Conservation (phyloP, 129 eudicot species). For the Pseudognaphalium luteoalbum region DNA sequence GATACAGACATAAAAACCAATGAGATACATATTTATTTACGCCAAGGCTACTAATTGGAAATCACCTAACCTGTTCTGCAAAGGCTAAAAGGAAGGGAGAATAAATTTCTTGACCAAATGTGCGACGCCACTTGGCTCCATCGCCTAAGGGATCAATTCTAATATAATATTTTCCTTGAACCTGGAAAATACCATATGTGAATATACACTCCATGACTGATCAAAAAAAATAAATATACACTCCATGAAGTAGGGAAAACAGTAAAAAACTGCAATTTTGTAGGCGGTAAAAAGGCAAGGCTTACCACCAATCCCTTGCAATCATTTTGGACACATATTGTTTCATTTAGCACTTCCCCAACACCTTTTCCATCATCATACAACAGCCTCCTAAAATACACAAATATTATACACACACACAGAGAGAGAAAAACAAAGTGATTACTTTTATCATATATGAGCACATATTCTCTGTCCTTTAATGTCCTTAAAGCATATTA, state of each 20-base stretch:
- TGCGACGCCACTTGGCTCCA: constrained; percentile 98
- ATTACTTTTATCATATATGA: constrained; percentile 6
- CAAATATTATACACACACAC: not conserved
- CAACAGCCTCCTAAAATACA: constrained; percentile 66
- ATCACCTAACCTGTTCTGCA: constrained; percentile 65
- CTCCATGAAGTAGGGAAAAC: constrained; percentile 1
- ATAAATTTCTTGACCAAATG: constrained; percentile 90
- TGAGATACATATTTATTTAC: constrained; percentile 7
- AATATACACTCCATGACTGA: no score
- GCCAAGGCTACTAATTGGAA: constrained; percentile 9
- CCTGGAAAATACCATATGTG: constrained; percentile 42
- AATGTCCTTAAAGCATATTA: not conserved
- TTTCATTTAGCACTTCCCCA: constrained; percentile 93
- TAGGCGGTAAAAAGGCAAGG: constrained; percentile 8
- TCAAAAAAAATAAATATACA: not conserved
- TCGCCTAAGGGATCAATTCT: constrained; percentile 92
- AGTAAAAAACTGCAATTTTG: not conserved
- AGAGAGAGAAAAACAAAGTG: not conserved
- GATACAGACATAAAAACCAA: not conserved
- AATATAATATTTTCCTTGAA: constrained; percentile 71
- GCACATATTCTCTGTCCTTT: not conserved
- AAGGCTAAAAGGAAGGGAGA: constrained; percentile 94
- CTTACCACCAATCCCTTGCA: constrained; percentile 88
- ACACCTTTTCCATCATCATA: constrained; percentile 89
- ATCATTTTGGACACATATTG: constrained; percentile 58